Evolutionary conservation across 805 yeast species (phyloP).

Genomic region (Komagataella pseudopastoris): DNA sequence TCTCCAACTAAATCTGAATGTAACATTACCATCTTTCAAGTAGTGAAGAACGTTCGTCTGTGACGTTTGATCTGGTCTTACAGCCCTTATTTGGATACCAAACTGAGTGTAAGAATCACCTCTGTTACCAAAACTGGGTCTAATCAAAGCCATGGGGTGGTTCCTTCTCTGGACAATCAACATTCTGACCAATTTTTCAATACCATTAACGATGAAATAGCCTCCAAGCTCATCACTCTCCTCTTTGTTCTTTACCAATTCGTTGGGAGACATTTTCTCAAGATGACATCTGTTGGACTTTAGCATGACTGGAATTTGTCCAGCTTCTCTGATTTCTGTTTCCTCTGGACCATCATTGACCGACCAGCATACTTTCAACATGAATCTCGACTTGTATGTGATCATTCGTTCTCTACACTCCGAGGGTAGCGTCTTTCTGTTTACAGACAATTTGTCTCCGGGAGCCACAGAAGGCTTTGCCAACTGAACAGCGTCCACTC

Average conservation of each 20-base stretch:
- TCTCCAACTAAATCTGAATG: constrained; percentile 94
- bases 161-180: constrained; percentile 95
- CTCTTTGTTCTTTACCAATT: constrained; percentile 67
- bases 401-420: constrained; percentile 86
- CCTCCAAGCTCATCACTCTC: constrained; percentile 97
- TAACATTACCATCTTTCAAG: constrained; percentile 88
- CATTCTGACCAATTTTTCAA: constrained; percentile 93
- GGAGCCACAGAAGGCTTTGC: constrained; percentile 71
- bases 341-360: constrained; percentile 82
- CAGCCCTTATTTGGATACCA: constrained; percentile 91
- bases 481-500: constrained; percentile 83
- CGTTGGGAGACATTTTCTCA: constrained; percentile 68
- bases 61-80: constrained; percentile 94
- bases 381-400: constrained; percentile 66
- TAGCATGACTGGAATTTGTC: constrained; percentile 85
- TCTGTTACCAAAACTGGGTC: constrained; percentile 90
- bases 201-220: constrained; percentile 91
- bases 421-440: constrained; percentile 70
- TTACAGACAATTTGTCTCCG: constrained; percentile 59
- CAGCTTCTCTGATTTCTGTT: constrained; percentile 78
- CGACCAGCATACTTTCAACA: constrained; percentile 71
- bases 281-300: constrained; percentile 86
- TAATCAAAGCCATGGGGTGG: constrained; percentile 94
- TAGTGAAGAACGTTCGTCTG: constrained; percentile 97
- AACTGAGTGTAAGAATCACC: constrained; percentile 80